phyloP scores from a whole-genome alignment of 257 asterid genomes.

The Striga asiatica region DNA sequence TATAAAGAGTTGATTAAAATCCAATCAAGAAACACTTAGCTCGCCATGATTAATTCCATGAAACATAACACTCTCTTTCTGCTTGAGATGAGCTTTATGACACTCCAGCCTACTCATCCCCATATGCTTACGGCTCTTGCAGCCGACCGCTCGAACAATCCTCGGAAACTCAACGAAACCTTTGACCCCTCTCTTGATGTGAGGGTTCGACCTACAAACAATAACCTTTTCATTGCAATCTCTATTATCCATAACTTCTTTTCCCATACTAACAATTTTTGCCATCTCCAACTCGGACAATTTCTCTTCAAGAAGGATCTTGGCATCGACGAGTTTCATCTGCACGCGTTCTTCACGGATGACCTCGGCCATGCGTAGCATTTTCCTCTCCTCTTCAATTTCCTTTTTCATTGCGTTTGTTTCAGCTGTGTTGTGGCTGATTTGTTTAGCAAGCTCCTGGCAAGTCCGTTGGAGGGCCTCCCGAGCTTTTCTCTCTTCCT shows the following conservation, averaged over 20 bases:
- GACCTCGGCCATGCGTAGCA: constrained; percentile 73
- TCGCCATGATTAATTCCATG: constrained; percentile 38
- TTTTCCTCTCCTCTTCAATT: constrained; percentile 63
- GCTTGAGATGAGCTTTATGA: constrained; percentile 73
- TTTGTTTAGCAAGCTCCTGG: constrained; percentile 39
- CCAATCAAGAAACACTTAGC: constrained; percentile 18
- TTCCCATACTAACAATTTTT: background rate
- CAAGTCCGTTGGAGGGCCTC: constrained; percentile 44
- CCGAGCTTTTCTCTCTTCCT: constrained; percentile 43
- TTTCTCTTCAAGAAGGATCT: constrained; percentile 48
- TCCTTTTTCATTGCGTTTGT: constrained; percentile 37
- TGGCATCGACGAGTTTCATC: constrained; percentile 75
- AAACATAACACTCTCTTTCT: constrained; percentile 33
- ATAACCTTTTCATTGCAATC: background rate
- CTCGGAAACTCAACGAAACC: constrained; percentile 88
- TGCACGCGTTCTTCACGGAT: constrained; percentile 79
- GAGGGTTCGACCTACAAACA: constrained; percentile 38
- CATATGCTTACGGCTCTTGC: constrained; percentile 46
- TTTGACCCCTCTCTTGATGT: constrained; percentile 70
- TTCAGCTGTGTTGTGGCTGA: constrained; percentile 29
- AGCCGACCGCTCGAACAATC: constrained; percentile 60
- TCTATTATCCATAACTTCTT: background rate
- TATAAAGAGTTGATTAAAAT: too few species aligned
- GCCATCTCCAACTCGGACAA: constrained; percentile 31
- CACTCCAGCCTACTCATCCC: constrained; percentile 64